A percentile compares a stretch with the other conserved stretches of the same genome.
These are phyloP conservation scores for Pestalotiopsis sp. DNA, from an alignment of 2,329 filamentous ascomycete species.

Conservation along the genomic window DNA sequence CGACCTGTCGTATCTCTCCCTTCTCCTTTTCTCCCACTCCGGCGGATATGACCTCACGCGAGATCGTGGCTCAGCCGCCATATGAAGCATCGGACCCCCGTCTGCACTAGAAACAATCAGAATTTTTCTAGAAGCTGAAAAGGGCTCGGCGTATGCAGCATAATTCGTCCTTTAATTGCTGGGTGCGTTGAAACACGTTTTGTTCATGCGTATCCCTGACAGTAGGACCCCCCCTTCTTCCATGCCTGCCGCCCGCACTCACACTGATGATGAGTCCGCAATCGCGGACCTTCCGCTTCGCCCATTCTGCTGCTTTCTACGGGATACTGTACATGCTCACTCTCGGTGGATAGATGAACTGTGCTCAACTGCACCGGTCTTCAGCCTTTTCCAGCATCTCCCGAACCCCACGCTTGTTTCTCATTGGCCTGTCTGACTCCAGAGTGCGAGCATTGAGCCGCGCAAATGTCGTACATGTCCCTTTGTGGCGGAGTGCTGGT, in stretches of 20 bases:
- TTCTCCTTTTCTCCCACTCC: background rate
- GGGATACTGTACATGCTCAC: background rate
- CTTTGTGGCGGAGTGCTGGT: background rate
- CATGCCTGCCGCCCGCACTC: constrained; percentile 23
- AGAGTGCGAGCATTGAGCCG: constrained; percentile 36
- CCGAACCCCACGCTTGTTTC: background rate
- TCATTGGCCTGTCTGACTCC: background rate
- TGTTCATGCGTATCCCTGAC: constrained; percentile 45
- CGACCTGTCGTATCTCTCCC: background rate
- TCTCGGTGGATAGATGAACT: background rate
- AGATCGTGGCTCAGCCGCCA: constrained; percentile 5
- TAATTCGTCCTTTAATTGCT: constrained; percentile 52
- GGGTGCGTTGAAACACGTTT: constrained; percentile 46
- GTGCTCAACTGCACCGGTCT: background rate
- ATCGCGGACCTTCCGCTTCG: constrained; percentile 12
- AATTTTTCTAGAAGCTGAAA: constrained; percentile 38
- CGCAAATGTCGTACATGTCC: constrained; percentile 27
- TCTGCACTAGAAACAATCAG: constrained; percentile 36
- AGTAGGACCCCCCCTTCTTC: constrained; percentile 18
- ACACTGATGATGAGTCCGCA: background rate
- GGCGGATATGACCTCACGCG: constrained; percentile 5
- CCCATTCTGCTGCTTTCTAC: background rate
- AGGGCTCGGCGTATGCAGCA: constrained; percentile 36
- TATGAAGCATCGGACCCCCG: constrained; percentile 1
- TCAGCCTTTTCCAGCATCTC: constrained; percentile 1